These are phyloP conservation scores for Fistulinella staudtii DNA, from an alignment of 1,284 basidiomycete genomes.

Conservation along the genomic window DNA sequence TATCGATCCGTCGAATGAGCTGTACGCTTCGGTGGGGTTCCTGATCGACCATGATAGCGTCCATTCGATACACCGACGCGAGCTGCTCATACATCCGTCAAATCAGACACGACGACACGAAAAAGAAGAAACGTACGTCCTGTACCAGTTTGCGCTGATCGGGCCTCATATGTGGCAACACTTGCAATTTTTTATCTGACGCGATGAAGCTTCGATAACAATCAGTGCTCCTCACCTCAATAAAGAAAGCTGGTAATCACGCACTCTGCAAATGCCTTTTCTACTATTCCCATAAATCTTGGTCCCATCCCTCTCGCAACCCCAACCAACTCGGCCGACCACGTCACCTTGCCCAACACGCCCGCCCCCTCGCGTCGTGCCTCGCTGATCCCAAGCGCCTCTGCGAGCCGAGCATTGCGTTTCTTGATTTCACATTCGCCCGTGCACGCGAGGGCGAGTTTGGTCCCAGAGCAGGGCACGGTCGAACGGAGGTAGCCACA, in stretches of 20 bases:
- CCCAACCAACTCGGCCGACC: constrained; percentile 55
- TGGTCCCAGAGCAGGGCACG: constrained; percentile 57
- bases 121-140: constrained; percentile 43
- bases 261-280: constrained; percentile 76
- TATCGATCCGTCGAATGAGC: constrained; percentile 76
- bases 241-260: constrained; percentile 29
- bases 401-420: constrained; percentile 81
- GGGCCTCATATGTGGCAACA: constrained; percentile 79
- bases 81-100: constrained; percentile 43
- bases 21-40: constrained; percentile 81
- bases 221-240: not conserved
- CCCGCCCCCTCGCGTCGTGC: constrained; percentile 27
- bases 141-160: constrained; percentile 77
- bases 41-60: constrained; percentile 78
- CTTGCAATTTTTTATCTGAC: constrained; percentile 65
- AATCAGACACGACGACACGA: not conserved
- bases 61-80: constrained; percentile 75
- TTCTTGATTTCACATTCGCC: constrained; percentile 80
- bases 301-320: constrained; percentile 46
- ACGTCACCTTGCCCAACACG: constrained; percentile 51
- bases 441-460: constrained; percentile 63
- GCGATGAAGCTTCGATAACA: constrained; percentile 52
- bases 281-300: constrained; percentile 69
- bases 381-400: constrained; percentile 77
- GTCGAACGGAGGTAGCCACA: constrained; percentile 78